A percentile compares a stretch with the other conserved stretches of the same genome.
Conservation (phyloP, 805 yeast genomes). For the Kuraishia hungarica region DNA sequence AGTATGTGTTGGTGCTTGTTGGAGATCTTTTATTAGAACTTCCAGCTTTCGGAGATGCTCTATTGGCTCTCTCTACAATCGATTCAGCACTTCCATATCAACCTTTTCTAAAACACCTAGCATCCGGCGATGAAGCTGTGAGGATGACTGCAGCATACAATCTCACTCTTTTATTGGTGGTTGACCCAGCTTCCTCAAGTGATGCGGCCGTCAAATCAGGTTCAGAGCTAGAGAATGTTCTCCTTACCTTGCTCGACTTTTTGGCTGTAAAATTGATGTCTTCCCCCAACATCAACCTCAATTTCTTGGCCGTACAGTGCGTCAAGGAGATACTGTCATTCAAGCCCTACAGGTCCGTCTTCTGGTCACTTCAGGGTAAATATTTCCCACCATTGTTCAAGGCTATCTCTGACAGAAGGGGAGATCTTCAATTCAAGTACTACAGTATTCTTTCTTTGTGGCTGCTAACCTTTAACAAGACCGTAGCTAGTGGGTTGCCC, state of each 20-base stretch:
- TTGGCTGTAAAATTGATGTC: conserved; percentile 18
- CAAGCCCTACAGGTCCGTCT: conserved; percentile 43
- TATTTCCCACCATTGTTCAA: conserved; percentile 41
- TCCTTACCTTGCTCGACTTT: conserved; percentile 29
- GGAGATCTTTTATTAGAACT: conserved; percentile 44
- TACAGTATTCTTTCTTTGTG: conserved; percentile 70
- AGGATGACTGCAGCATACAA: conserved; percentile 48
- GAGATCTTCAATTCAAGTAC: conserved; percentile 77
- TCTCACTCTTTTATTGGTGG: conserved; percentile 38
- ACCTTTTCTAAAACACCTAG: conserved; percentile 45
- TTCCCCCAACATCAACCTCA: conserved; percentile 38
- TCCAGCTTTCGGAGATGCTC: conserved; percentile 12
- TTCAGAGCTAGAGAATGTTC: conserved; percentile 21
- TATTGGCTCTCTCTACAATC: conserved; percentile 31
- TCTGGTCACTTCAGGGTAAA: conserved; percentile 34
- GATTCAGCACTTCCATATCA: conserved; percentile 41
- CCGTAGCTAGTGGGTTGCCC: conserved; percentile 37
- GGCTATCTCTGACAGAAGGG: conserved; percentile 32
- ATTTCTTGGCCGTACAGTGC: conserved; percentile 57
- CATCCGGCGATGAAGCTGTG: conserved; percentile 46
- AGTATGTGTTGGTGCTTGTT: conserved; percentile 52
- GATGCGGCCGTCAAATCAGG: conserved; percentile 4
- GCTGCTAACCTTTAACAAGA: conserved; percentile 72
- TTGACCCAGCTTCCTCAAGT: conserved; percentile 6
- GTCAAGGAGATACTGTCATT: conserved; percentile 50